A percentile compares a stretch with the other conserved stretches of the same genome.
phyloP scores from a whole-genome alignment of 768 basidiomycete species.

The Dacryopinax spathularia region DNA sequence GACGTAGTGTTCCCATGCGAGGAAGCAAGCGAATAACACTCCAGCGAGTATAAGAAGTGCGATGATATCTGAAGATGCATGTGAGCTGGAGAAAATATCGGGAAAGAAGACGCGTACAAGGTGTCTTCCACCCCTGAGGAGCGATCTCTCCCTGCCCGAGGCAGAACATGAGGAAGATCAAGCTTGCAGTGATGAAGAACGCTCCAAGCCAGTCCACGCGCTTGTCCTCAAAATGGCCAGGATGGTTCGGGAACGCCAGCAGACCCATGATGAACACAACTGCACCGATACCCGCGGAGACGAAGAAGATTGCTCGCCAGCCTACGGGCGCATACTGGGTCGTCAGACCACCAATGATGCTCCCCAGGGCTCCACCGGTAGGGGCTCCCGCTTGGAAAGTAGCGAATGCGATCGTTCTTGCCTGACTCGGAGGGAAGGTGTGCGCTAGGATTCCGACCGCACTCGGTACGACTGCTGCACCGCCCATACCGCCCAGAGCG shows the following conservation, averaged over 20 bases:
- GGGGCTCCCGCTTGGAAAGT: constrained; percentile 77
- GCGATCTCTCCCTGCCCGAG: constrained; percentile 52
- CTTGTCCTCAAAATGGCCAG: constrained; percentile 27
- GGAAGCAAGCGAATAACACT: constrained; percentile 39
- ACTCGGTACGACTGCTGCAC: constrained; percentile 60
- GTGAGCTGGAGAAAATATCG: neutral
- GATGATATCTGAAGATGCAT: constrained; percentile 43
- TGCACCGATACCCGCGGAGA: constrained; percentile 43
- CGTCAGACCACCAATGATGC: constrained; percentile 56
- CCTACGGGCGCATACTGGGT: constrained; percentile 38
- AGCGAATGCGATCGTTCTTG: constrained; percentile 65
- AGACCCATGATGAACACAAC: constrained; percentile 29
- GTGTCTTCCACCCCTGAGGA: constrained; percentile 44
- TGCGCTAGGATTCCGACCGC: constrained; percentile 69
- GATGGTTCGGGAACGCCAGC: constrained; percentile 37
- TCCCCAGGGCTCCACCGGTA: constrained; percentile 59
- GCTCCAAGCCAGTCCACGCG: constrained; percentile 75
- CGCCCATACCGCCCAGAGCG: constrained; percentile 64
- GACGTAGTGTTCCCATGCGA: constrained; percentile 52
- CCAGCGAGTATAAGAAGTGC: constrained; percentile 50
- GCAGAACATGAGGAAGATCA: constrained; percentile 59
- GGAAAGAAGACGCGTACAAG: constrained; percentile 29
- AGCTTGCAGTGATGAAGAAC: constrained; percentile 44
- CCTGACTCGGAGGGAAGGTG: constrained; percentile 51
- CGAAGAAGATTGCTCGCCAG: constrained; percentile 58